Evolutionary conservation across 108 stramenopile species (phyloP), one percentile per base, ranked within the genome.

Genomic region (Cyclotella cryptica): DNA sequence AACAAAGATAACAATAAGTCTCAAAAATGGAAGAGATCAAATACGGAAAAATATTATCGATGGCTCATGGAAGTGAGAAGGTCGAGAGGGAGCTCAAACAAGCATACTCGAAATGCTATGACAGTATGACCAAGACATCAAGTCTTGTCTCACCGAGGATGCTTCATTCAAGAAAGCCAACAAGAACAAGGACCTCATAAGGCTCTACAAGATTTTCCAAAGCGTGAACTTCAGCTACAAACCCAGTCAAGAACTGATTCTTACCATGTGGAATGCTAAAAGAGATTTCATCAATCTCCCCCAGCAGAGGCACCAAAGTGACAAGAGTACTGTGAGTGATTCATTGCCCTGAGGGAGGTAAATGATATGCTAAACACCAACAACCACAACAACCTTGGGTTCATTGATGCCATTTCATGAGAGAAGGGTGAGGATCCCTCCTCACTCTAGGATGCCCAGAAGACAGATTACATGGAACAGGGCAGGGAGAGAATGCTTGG

Each of bases 61-160:
- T 59, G 28, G 5, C 26, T 59, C 4, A 59, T 4, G 3, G 22
- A 59, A 28, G 2, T 22, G 9, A 59, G 27, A 59, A 59, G 58
- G 26, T 26, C 10, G 28, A 59, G 4, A 59, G 14, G 26, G 27
- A 59, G 26, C 58, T 12, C 1, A 59, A 6, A 26, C 58, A 59
- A 9, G 28, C 9, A 5, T 59, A 28, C 26, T 26, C 58, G 10
- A 59, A 6, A 3, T 59, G 26, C 22, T 59, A 59, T 28, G 58
- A 28, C 58, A 59, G 22, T 26, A 22, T 27, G 58, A 59, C 58
- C 2, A 59, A 13, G 58, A 59, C 24, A 59, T 59, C 21, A 59
- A 59, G 58, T 18, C 26, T 4, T 12, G 27, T 1, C 58, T 59
- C 1, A 27, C 14, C 5, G 26, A 59, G 9, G 24, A 59, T 27